Conservation (phyloP, 2,329 filamentous ascomycete species). For the Coleophoma cylindrospora region DNA sequence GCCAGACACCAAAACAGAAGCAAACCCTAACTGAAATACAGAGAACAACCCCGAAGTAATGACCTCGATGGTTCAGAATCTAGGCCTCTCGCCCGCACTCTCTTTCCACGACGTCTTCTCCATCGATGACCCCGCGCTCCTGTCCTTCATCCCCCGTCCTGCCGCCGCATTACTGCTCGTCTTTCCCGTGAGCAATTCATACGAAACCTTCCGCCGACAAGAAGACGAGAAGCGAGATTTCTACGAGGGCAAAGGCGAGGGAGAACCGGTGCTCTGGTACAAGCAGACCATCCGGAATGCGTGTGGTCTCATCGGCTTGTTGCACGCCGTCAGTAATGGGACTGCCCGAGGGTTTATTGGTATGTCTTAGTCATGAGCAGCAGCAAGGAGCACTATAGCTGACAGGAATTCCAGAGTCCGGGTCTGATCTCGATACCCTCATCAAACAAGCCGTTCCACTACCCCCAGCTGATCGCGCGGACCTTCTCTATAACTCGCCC, state of each 20-base stretch:
- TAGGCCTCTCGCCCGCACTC: constrained; percentile 73
- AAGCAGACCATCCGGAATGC: constrained; percentile 93
- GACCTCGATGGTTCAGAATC: constrained; percentile 74
- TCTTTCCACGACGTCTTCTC: constrained; percentile 90
- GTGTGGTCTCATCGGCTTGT: constrained; percentile 83
- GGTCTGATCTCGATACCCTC: constrained; percentile 50
- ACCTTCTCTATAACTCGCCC: constrained; percentile 72
- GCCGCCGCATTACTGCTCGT: constrained; percentile 88
- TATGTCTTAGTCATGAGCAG: constrained; percentile 59
- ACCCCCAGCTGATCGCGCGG: constrained; percentile 59
- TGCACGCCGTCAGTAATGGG: constrained; percentile 82
- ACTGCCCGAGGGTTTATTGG: constrained; percentile 78
- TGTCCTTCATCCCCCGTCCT: constrained; percentile 85
- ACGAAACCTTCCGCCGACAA: constrained; percentile 70
- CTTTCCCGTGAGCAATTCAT: constrained; percentile 77
- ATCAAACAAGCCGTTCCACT: constrained; percentile 68
- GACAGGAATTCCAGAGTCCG: constrained; percentile 29
- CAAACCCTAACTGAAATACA: constrained; percentile 32
- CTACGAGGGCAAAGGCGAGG: constrained; percentile 63
- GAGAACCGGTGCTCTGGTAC: constrained; percentile 86
- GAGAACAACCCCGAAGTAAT: constrained; percentile 86
- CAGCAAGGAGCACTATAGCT: constrained; percentile 59
- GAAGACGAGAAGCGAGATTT: constrained; percentile 64
- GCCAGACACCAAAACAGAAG: neutral
- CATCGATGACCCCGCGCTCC: constrained; percentile 79